Conservation (phyloP, 768 basidiomycete species). For the Tulasnella sp. region DNA sequence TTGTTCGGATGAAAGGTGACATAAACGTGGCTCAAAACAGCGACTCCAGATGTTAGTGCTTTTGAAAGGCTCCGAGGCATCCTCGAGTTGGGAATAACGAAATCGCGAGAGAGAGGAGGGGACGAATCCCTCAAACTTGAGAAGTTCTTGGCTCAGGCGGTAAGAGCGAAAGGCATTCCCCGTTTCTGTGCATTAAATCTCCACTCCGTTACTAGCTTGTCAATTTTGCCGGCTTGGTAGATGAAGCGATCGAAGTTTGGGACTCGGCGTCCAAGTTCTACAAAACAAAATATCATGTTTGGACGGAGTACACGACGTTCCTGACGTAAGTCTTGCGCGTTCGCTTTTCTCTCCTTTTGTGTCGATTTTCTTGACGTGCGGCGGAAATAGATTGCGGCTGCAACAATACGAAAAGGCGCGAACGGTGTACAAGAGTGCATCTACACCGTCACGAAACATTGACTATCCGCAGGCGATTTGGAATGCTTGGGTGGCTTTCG, state of each 20-base stretch:
- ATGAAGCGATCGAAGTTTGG: slow-evolving; percentile 38
- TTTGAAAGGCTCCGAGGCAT: slow-evolving; percentile 43
- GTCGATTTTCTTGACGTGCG: slow-evolving; percentile 8
- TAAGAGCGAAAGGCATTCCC: slow-evolving; percentile 31
- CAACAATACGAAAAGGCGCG: slow-evolving; percentile 45
- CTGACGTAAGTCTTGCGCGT: slow-evolving; percentile 42
- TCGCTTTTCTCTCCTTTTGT: neutral
- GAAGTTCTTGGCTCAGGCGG: slow-evolving; percentile 65
- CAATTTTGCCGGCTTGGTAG: slow-evolving; percentile 17
- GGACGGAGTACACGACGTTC: slow-evolving; percentile 63
- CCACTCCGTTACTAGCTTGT: slow-evolving; percentile 17
- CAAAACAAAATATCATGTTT: slow-evolving; percentile 60
- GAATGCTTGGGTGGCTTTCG: slow-evolving; percentile 85
- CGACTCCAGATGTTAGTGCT: slow-evolving; percentile 13
- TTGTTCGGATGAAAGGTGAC: slow-evolving; percentile 21
- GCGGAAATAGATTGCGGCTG: slow-evolving; percentile 39
- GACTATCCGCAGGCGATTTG: slow-evolving; percentile 96
- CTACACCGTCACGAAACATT: slow-evolving; percentile 44
- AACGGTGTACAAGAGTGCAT: slow-evolving; percentile 51
- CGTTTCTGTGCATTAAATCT: neutral
- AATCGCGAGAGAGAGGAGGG: slow-evolving; percentile 50
- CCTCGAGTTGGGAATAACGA: slow-evolving; percentile 50
- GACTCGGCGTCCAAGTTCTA: slow-evolving; percentile 51
- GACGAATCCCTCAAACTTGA: slow-evolving; percentile 74
- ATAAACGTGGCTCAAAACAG: slow-evolving; percentile 26